phyloP scores from a whole-genome alignment of 352 stramenopile species.

The Pythium volutum region DNA sequence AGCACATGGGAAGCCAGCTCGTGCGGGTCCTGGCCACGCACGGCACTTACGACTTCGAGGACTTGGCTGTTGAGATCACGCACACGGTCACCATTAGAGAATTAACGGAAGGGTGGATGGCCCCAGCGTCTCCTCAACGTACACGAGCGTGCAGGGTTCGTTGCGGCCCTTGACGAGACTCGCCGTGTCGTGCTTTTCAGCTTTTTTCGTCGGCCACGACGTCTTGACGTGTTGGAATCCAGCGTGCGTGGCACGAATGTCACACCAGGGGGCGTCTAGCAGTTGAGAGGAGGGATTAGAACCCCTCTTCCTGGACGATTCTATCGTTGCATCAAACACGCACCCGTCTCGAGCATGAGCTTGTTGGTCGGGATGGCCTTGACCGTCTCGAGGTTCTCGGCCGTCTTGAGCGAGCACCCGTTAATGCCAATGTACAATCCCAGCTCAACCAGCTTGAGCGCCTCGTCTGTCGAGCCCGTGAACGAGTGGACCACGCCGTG shows the following conservation, averaged over 20 bases:
- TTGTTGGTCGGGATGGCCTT: conserved; percentile 88
- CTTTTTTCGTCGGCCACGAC: conserved; percentile 86
- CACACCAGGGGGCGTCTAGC: conserved; percentile 94
- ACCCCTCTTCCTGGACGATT: background rate
- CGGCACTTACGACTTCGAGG: conserved; percentile 72
- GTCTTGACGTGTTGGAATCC: conserved; percentile 88
- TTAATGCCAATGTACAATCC: conserved; percentile 97
- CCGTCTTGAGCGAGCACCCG: conserved; percentile 95
- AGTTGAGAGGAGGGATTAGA: background rate
- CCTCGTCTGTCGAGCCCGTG: conserved; percentile 91
- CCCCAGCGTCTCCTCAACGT: too few species aligned
- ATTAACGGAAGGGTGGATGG: too few species aligned
- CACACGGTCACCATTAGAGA: too few species aligned
- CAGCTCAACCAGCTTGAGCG: conserved; percentile 89
- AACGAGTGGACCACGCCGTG: conserved; percentile 97
- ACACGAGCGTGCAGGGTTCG: conserved; percentile 95
- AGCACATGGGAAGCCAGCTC: conserved; percentile 47
- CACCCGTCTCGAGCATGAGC: conserved; percentile 94
- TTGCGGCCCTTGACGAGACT: conserved; percentile 94
- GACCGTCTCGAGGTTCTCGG: conserved; percentile 92
- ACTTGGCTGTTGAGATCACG: too few species aligned
- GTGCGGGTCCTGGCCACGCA: conserved; percentile 48
- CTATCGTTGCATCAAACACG: too few species aligned
- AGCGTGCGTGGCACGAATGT: conserved; percentile 94
- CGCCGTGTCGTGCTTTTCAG: conserved; percentile 89